These are phyloP conservation scores for Aquilaria yunnanensis DNA, from an alignment of 345 rosid species.

Conservation along the genomic window DNA sequence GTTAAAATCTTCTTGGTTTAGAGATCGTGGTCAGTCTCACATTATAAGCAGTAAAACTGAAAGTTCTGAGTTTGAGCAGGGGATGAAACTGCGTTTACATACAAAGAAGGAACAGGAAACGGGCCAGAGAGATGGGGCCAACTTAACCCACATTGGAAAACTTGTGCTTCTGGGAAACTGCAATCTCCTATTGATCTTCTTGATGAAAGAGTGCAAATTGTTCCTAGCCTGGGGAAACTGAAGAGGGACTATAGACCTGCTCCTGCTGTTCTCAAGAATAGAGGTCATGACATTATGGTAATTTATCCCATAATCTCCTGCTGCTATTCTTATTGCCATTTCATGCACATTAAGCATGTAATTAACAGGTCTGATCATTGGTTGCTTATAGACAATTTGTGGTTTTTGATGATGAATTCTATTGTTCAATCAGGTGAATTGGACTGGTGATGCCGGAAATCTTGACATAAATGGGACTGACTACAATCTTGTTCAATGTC, in stretches of 20 bases:
- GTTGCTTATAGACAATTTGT: background rate
- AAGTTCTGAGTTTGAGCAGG: constrained; percentile 15
- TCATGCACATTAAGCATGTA: background rate
- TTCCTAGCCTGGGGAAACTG: constrained; percentile 27
- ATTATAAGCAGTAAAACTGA: no score
- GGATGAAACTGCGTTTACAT: constrained; percentile 36
- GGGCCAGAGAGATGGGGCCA: constrained; percentile 54
- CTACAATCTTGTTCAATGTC: constrained; percentile 43
- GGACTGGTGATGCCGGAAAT: constrained; percentile 69
- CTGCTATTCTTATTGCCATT: background rate
- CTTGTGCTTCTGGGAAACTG: constrained; percentile 39
- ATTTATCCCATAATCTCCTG: background rate
- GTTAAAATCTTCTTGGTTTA: no score
- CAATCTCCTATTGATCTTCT: constrained; percentile 73
- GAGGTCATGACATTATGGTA: constrained; percentile 71
- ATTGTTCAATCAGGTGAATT: constrained; percentile 32
- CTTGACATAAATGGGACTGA: constrained; percentile 38
- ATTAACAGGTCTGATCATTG: background rate
- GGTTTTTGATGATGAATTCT: background rate
- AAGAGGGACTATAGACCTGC: constrained; percentile 51
- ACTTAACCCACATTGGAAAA: constrained; percentile 40
- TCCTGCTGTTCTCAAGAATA: constrained; percentile 37
- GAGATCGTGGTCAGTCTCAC: no score
- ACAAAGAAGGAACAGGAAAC: constrained; percentile 23
- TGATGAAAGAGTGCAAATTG: constrained; percentile 14